These are phyloP conservation scores for Colletotrichum destructivum DNA, from an alignment of 2,329 filamentous ascomycete genomes.

Conservation along the genomic window DNA sequence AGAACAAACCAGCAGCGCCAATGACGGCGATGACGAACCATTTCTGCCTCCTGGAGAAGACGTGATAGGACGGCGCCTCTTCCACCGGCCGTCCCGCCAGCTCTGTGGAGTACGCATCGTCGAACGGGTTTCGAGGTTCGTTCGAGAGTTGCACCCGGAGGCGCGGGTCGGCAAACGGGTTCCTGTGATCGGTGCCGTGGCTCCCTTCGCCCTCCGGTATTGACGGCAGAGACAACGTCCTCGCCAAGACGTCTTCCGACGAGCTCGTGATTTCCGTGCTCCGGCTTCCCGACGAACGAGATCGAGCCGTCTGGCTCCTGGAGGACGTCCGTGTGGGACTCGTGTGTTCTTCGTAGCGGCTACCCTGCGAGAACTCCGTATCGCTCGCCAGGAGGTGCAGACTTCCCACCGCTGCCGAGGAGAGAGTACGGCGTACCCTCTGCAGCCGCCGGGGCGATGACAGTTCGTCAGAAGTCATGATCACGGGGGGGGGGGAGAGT, in stretches of 20 bases:
- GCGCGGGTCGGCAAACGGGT: slow-evolving; percentile 12
- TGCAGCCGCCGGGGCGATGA: slow-evolving; percentile 2
- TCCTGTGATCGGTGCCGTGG: background rate
- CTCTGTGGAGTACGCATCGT: background rate
- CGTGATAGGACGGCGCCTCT: slow-evolving; percentile 47
- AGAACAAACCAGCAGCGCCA: slow-evolving; percentile 66
- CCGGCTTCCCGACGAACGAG: background rate
- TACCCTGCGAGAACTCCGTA: slow-evolving; percentile 1
- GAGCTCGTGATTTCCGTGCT: background rate
- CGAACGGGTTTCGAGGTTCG: slow-evolving; percentile 18
- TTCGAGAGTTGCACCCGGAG: background rate
- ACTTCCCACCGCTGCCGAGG: slow-evolving; percentile 9
- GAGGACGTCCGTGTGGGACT: slow-evolving; percentile 10
- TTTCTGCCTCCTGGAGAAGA: slow-evolving; percentile 58
- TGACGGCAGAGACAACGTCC: slow-evolving; percentile 10
- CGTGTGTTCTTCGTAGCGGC: slow-evolving; percentile 1
- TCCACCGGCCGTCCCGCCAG: background rate
- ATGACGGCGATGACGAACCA: slow-evolving; percentile 64
- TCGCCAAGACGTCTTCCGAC: background rate
- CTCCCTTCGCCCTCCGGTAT: background rate
- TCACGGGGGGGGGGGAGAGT: background rate
- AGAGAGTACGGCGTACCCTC: slow-evolving; percentile 10
- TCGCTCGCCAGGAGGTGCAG: slow-evolving; percentile 27
- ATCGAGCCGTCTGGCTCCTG: background rate
- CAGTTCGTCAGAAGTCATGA: background rate